A percentile compares a stretch with the other conserved stretches of the same genome.
Evolutionary conservation across 1,284 basidiomycete genomes (phyloP).

Genomic region (Cerrena zonata): DNA sequence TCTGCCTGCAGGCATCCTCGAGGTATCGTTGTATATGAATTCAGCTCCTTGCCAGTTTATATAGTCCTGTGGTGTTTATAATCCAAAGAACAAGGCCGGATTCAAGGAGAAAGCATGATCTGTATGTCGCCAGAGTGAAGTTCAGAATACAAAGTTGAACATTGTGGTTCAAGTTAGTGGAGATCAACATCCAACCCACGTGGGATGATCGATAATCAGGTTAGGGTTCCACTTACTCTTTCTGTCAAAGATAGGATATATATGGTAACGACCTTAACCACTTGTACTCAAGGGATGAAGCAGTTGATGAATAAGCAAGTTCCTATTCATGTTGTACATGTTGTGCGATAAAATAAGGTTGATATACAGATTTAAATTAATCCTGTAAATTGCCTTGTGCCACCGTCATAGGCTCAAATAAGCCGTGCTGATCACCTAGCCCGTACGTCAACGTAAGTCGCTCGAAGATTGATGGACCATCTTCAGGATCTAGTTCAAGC

Average conservation of each 20-base stretch:
- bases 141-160: not conserved
- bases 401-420: constrained; percentile 46
- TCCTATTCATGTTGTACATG: no score
- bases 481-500: constrained; percentile 53
- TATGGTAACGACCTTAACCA: not conserved
- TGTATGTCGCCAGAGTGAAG: not conserved
- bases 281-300: no score
- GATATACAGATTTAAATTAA: no score
- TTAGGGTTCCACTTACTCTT: not conserved
- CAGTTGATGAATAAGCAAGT: no score
- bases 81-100: not conserved
- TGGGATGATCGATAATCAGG: not conserved
- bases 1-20: constrained; percentile 1
- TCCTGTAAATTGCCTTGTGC: constrained; percentile 25
- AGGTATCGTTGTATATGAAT: not conserved
- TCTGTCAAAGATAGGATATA: not conserved
- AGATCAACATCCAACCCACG: not conserved
- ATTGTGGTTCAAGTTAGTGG: not conserved
- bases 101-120: not conserved
- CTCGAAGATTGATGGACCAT: constrained; percentile 50
- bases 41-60: no score
- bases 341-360: no score
- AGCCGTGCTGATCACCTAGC: constrained; percentile 73
- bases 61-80: no score
- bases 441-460: constrained; percentile 78